Percentiles rank a stretch among this genome's conserved stretches.
These are phyloP conservation scores for Fusarium praegraminearum DNA, from an alignment of 2,329 filamentous ascomycete species.

Conservation along the genomic window DNA sequence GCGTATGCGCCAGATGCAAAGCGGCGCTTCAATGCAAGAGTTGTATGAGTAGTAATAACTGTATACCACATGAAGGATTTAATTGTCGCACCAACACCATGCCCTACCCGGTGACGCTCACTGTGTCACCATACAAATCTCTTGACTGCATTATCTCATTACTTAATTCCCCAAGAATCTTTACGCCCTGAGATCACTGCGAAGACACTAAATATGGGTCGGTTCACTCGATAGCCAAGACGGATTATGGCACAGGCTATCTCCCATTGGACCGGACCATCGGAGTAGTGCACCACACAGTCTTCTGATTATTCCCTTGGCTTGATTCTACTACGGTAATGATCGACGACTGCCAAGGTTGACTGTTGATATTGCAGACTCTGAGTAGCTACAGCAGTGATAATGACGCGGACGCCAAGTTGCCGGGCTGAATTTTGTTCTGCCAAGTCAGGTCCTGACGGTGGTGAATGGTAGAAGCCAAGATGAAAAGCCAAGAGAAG, in stretches of 20 bases:
- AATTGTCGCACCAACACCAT: neutral
- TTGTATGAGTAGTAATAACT: neutral
- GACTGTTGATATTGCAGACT: neutral
- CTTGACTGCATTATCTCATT: neutral
- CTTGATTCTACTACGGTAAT: accelerated
- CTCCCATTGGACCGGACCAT: neutral
- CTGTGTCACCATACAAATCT: neutral
- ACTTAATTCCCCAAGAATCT: neutral
- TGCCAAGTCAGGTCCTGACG: neutral
- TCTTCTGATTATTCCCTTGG: neutral
- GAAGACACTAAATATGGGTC: neutral
- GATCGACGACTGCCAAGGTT: neutral
- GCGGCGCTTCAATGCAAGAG: conserved; percentile 6
- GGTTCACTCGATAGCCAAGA: neutral
- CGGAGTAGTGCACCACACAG: accelerated
- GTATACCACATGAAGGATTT: accelerated
- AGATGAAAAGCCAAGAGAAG: neutral
- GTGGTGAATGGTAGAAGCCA: neutral
- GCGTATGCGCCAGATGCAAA: neutral
- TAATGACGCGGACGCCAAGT: neutral
- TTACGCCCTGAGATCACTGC: no score
- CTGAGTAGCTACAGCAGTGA: neutral
- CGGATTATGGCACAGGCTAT: neutral
- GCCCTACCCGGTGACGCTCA: neutral
- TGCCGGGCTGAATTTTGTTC: neutral